These are phyloP conservation scores for Daldinia concentrica DNA, from an alignment of 495 filamentous ascomycete genomes.

Conservation along the genomic window DNA sequence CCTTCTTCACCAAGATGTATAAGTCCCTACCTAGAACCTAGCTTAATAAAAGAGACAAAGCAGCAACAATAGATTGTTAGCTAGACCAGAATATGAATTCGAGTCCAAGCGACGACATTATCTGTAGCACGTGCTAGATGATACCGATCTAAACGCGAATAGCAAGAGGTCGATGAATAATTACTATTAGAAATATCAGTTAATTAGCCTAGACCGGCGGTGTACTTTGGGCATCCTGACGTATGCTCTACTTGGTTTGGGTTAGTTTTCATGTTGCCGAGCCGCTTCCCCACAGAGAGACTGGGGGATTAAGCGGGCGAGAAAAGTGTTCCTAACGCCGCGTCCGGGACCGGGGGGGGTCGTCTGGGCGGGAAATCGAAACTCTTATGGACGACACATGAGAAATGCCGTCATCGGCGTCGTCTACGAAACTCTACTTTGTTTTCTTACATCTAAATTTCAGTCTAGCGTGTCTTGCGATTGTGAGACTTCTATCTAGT, in stretches of 20 bases:
- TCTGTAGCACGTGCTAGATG: not conserved
- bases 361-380: not conserved
- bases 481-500: slow-evolving; percentile 35
- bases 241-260: slow-evolving; percentile 24
- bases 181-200: not conserved
- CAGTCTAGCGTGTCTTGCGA: slow-evolving; percentile 25
- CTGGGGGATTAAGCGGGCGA: not conserved
- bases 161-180: not conserved
- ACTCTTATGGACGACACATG: not conserved
- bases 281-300: slow-evolving; percentile 29
- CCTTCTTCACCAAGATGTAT: not conserved
- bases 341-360: not conserved
- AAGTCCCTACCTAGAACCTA: not conserved
- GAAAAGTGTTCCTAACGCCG: slow-evolving; percentile 1
- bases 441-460: slow-evolving; percentile 10
- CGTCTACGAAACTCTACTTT: not conserved
- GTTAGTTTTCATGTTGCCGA: slow-evolving; percentile 25
- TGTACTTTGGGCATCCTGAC: slow-evolving; percentile 28
- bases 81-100: not conserved
- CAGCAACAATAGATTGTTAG: slow-evolving; percentile 3
- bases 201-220: slow-evolving; percentile 25
- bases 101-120: slow-evolving; percentile 10
- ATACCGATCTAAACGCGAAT: not conserved
- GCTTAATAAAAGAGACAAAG: not conserved
- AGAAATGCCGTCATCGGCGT: slow-evolving; percentile 25